Percentiles rank a stretch among this genome's conserved stretches.
These are phyloP conservation scores for Agrocybe praecox DNA, from an alignment of 768 basidiomycete genomes.

Conservation along the genomic window DNA sequence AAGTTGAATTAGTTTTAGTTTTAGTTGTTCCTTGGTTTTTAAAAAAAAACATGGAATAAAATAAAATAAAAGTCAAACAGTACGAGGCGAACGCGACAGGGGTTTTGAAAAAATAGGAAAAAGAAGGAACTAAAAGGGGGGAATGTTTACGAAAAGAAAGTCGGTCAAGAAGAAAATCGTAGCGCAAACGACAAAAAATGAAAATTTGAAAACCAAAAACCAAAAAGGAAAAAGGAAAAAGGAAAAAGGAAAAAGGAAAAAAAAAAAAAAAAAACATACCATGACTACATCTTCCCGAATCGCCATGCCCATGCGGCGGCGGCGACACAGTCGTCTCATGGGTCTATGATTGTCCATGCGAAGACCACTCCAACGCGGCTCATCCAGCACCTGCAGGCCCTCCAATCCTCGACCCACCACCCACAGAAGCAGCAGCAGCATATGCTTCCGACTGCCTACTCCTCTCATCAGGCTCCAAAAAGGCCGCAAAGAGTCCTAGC, in stretches of 20 bases:
- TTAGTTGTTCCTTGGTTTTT: too few relatives aligned
- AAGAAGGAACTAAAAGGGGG: too few relatives aligned
- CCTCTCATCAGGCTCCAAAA: constrained; percentile 30
- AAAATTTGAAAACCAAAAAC: too few relatives aligned
- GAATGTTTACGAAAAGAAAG: too few relatives aligned
- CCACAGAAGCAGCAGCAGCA: too few relatives aligned
- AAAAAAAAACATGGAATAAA: too few relatives aligned
- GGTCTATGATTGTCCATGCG: constrained; percentile 9
- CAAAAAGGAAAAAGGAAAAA: too few relatives aligned
- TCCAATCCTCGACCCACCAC: too few relatives aligned
- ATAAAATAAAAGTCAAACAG: too few relatives aligned
- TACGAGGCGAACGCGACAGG: too few relatives aligned
- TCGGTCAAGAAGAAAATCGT: background rate
- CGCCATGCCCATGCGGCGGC: background rate
- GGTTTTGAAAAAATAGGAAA: too few relatives aligned
- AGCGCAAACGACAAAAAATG: background rate
- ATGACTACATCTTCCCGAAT: background rate
- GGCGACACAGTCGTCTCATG: too few relatives aligned
- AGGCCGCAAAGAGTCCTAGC: constrained; percentile 22
- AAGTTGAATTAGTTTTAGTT: background rate
- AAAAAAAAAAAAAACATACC: background rate
- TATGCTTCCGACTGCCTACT: constrained; percentile 9
- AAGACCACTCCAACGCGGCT: constrained; percentile 16
- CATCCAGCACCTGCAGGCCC: constrained; percentile 2
- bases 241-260: background rate